Evolutionary conservation across 371 early-diverging fungal species (phyloP).

Genomic region (Sporodiniella umbellata): DNA sequence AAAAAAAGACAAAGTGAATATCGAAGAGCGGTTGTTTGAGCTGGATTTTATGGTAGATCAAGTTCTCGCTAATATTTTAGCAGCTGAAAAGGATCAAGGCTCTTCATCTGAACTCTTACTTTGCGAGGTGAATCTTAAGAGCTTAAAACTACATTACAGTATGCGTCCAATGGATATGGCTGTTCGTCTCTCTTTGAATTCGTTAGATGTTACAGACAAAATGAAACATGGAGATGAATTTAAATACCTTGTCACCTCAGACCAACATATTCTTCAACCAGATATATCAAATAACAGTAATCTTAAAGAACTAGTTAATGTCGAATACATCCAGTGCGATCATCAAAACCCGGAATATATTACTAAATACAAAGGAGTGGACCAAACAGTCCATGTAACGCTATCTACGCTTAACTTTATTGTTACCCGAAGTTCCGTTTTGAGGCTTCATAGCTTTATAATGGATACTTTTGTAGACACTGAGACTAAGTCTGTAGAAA

Average conservation of each 20-base stretch:
- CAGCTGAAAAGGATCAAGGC: constrained; percentile 38
- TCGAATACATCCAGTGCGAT: constrained; percentile 75
- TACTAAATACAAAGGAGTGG: constrained; percentile 71
- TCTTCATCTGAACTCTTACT: constrained; percentile 48
- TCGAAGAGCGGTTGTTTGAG: constrained; percentile 43
- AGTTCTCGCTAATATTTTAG: constrained; percentile 63
- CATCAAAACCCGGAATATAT: constrained; percentile 74
- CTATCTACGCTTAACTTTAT: constrained; percentile 83
- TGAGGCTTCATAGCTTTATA: constrained; percentile 83
- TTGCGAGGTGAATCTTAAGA: constrained; percentile 71
- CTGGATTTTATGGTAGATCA: constrained; percentile 72
- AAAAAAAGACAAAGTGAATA: constrained; percentile 18
- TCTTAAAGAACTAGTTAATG: constrained; percentile 60
- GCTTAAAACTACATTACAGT: constrained; percentile 65
- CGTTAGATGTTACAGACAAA: constrained; percentile 77
- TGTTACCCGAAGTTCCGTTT: constrained; percentile 81
- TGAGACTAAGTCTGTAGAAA: constrained; percentile 4
- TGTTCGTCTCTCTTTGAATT: constrained; percentile 70
- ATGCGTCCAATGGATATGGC: constrained; percentile 73
- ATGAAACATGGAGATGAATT: constrained; percentile 62
- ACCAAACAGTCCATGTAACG: constrained; percentile 79
- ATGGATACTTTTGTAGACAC: constrained; percentile 77
- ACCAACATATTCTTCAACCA: constrained; percentile 29
- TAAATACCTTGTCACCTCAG: constrained; percentile 68
- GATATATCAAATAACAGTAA: constrained; percentile 25